phyloP scores from a whole-genome alignment of 441 rosid species.

The Arabidopsis hybrid region DNA sequence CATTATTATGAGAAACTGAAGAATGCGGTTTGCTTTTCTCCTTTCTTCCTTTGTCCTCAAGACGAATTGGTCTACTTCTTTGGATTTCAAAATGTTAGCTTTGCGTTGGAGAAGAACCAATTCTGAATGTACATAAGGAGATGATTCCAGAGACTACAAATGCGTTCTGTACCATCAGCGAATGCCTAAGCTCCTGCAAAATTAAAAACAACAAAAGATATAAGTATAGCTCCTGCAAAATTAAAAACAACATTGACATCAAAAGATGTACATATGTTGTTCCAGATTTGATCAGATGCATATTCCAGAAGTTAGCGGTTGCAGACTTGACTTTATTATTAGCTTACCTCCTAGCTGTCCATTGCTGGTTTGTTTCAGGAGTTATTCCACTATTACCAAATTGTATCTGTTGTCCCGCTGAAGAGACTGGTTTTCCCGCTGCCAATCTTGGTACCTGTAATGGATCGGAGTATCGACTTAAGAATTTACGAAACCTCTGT shows the following conservation, averaged over 20 bases:
- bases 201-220: conserved; percentile 3
- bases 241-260: neutral
- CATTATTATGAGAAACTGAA: conserved; percentile 10
- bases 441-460: conserved; percentile 28
- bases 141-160: conserved; percentile 10
- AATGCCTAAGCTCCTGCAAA: conserved; percentile 64
- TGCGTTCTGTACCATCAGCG: conserved; percentile 47
- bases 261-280: neutral
- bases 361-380: conserved; percentile 41
- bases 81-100: conserved; percentile 26
- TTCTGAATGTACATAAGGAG: conserved; percentile 36
- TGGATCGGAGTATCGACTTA: conserved; percentile 36
- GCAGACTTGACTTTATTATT: neutral
- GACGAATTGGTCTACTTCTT: conserved; percentile 10
- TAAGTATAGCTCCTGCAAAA: conserved; percentile 51
- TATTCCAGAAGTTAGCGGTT: neutral
- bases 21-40: conserved; percentile 16
- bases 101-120: conserved; percentile 24
- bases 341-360: conserved; percentile 30
- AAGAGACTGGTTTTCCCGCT: conserved; percentile 13
- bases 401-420: conserved; percentile 46
- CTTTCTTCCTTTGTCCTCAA: conserved; percentile 20
- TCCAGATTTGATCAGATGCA: conserved; percentile 11
- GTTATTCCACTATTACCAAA: conserved; percentile 42
- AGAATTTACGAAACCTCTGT: conserved; percentile 43